These are phyloP conservation scores for Aeminium ludgeri DNA, from an alignment of 495 filamentous ascomycete genomes.

Conservation along the genomic window DNA sequence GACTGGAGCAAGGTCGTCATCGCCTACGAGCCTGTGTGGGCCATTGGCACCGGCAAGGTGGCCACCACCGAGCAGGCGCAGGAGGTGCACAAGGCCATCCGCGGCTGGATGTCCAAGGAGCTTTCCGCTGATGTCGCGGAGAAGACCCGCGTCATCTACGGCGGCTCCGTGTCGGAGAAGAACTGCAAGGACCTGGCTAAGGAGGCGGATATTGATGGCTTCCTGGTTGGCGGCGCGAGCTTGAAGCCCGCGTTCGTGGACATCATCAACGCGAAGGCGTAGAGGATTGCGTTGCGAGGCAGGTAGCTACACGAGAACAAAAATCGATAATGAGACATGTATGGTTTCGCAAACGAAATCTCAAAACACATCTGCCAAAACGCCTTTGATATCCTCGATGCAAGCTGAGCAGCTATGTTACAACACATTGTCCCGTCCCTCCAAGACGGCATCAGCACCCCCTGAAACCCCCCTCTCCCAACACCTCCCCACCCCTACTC, in stretches of 20 bases:
- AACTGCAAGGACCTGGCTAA: conserved; percentile 87
- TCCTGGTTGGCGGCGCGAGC: conserved; percentile 93
- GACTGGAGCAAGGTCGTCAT: conserved; percentile 92
- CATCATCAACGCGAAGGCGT: conserved; percentile 17
- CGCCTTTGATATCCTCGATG: too few species aligned
- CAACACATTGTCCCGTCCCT: too few species aligned
- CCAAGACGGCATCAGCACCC: too few species aligned
- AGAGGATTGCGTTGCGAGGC: background rate
- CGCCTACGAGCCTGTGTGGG: conserved; percentile 99
- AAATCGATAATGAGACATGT: too few species aligned
- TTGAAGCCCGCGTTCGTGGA: conserved; percentile 65
- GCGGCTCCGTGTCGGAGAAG: conserved; percentile 92
- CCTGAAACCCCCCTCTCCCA: background rate
- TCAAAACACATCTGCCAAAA: too few species aligned
- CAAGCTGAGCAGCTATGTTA: too few species aligned
- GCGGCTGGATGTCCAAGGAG: conserved; percentile 63
- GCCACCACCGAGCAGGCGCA: conserved; percentile 86
- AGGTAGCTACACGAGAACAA: too few species aligned
- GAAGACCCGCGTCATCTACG: conserved; percentile 80
- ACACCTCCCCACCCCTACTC: background rate
- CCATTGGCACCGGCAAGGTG: conserved; percentile 95
- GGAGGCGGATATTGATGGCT: conserved; percentile 90
- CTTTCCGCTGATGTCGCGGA: conserved; percentile 56
- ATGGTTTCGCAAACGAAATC: too few species aligned
- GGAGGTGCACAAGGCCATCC: conserved; percentile 86